Percentiles rank a stretch among this genome's conserved stretches.
Conservation (phyloP, 176 grass and related monocot genomes). For the Triticum urartu region DNA sequence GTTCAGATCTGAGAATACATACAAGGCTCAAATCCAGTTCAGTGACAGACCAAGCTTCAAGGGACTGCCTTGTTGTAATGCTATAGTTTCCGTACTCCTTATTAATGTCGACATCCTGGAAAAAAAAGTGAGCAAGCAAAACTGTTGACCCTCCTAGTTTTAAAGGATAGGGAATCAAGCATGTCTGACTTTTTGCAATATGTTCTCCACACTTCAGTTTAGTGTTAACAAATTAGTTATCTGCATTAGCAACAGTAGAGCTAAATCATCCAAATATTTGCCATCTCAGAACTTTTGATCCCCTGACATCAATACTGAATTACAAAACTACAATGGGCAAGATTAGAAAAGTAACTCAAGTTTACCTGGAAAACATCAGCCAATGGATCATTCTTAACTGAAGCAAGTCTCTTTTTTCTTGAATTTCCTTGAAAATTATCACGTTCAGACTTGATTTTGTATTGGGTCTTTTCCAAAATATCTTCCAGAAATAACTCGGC, state of each 20-base stretch:
- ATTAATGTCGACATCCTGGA: slow-evolving; percentile 67
- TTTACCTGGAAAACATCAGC: slow-evolving; percentile 84
- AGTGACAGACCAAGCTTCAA: slow-evolving; percentile 78
- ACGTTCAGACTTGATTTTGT: slow-evolving; percentile 75
- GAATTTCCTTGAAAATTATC: slow-evolving; percentile 75
- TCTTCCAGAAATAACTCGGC: slow-evolving; percentile 86
- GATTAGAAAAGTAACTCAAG: slow-evolving; percentile 14
- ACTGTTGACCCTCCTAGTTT: background rate
- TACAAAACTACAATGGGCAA: background rate
- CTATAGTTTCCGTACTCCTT: slow-evolving; percentile 72
- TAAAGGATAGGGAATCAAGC: background rate
- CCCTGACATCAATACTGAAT: slow-evolving; percentile 14
- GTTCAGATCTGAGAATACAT: slow-evolving; percentile 31
- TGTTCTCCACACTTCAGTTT: background rate
- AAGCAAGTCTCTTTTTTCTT: slow-evolving; percentile 60
- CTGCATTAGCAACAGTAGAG: slow-evolving; percentile 11
- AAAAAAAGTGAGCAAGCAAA: slow-evolving; percentile 32
- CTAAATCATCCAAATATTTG: background rate
- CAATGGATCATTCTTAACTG: slow-evolving; percentile 71
- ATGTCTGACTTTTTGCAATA: slow-evolving; percentile 19
- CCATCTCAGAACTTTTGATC: background rate
- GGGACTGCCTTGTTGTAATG: slow-evolving; percentile 71
- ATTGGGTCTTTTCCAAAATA: slow-evolving; percentile 69
- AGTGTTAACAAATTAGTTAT: background rate
- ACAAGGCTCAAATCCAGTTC: slow-evolving; percentile 87